Evolutionary conservation across 805 yeast genomes (phyloP).

Genomic region (Suhomyces emberorum): DNA sequence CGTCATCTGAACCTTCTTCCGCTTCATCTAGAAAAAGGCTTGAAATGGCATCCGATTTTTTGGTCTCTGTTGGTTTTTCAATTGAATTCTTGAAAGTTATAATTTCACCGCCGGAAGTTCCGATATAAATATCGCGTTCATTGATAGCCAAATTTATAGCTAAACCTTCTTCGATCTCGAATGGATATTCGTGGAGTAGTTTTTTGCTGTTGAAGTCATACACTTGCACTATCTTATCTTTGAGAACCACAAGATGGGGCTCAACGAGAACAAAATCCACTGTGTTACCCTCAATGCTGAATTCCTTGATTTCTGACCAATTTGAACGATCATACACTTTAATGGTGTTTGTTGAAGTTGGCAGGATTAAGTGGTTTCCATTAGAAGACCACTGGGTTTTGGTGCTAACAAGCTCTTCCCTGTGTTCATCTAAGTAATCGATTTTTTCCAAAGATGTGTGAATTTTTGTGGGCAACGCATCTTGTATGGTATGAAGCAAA

Average conservation of each 20-base stretch:
- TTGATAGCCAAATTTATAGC: conserved; percentile 27
- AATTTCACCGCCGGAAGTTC: conserved; percentile 43
- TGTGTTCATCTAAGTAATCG: conserved; percentile 41
- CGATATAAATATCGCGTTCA: conserved; percentile 32
- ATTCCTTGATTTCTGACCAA: conserved; percentile 21
- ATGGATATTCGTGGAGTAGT: conserved; percentile 15
- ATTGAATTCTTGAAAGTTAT: conserved; percentile 19
- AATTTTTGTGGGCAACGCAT: conserved; percentile 38
- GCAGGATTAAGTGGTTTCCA: conserved; percentile 68
- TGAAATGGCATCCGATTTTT: neutral
- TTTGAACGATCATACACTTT: conserved; percentile 42
- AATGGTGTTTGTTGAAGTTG: conserved; percentile 49
- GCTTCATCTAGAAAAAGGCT: conserved; percentile 14
- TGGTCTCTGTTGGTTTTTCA: neutral
- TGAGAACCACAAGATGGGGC: neutral
- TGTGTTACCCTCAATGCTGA: conserved; percentile 23
- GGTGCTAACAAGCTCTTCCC: conserved; percentile 46
- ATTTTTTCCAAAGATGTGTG: conserved; percentile 30
- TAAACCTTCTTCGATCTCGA: conserved; percentile 24
- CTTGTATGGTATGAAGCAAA: conserved; percentile 42
- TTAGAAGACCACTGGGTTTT: conserved; percentile 67
- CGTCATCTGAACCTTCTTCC: conserved; percentile 12
- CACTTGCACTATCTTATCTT: conserved; percentile 51
- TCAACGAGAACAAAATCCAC: conserved; percentile 61
- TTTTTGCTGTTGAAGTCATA: conserved; percentile 48